Conservation (phyloP, 2,329 filamentous ascomycete genomes). For the Claviceps spartinae region DNA sequence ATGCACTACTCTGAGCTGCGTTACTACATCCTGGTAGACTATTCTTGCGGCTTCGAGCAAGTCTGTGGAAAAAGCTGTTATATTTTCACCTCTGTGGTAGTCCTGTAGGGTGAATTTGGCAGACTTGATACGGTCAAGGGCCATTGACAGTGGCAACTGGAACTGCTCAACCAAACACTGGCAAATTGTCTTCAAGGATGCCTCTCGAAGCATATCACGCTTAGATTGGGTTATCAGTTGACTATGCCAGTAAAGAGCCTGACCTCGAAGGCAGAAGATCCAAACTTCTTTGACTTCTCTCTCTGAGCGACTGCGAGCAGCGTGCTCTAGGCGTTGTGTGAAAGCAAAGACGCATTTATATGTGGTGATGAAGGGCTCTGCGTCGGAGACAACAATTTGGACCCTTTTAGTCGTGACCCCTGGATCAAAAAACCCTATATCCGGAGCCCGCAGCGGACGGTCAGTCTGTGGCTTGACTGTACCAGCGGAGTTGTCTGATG, state of each 20-base stretch:
- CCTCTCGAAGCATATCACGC: not conserved
- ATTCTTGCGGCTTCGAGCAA: no score
- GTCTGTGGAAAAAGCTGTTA: not conserved
- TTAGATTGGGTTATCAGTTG: not conserved
- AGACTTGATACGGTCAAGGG: not conserved
- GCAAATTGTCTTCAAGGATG: not conserved
- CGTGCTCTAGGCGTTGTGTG: not conserved
- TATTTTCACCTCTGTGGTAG: not conserved
- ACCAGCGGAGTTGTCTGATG: no score
- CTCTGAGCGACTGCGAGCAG: not conserved
- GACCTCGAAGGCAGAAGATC: not conserved
- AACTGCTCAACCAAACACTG: not conserved
- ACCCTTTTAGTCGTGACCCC: not conserved
- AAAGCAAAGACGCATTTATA: not conserved
- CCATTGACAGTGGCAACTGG: not conserved
- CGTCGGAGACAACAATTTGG: not conserved
- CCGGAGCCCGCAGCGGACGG: not conserved
- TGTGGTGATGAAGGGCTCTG: not conserved
- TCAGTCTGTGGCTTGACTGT: no score
- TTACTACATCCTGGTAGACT: no score
- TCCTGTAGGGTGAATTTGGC: not conserved
- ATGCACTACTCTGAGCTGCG: no score
- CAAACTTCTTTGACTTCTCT: not conserved
- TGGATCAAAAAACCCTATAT: not conserved
- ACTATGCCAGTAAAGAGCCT: not conserved